phyloP scores from a whole-genome alignment of 176 grass and related monocot genomes.

The Bothriochloa decipiens region DNA sequence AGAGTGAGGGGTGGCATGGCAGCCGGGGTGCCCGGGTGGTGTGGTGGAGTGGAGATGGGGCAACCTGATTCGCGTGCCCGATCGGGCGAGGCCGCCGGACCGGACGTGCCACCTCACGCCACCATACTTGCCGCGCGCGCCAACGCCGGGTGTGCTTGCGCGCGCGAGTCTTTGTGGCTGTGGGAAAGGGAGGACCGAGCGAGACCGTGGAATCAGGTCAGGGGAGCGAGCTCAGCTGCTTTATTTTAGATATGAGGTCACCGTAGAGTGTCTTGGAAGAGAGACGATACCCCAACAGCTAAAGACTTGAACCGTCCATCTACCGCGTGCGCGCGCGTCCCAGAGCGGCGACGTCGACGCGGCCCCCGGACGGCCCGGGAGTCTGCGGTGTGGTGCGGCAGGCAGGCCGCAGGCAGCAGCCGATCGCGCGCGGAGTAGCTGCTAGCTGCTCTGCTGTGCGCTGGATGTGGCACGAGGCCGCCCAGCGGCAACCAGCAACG shows the following conservation, averaged over 20 bases:
- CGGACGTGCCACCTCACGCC: conserved; percentile 75
- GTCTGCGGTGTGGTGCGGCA: too few species aligned
- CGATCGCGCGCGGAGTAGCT: too few species aligned
- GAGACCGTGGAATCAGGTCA: background rate
- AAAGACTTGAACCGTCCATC: conserved; percentile 51
- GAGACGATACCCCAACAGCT: conserved; percentile 67
- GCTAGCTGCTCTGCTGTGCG: too few species aligned
- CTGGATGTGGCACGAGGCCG: too few species aligned
- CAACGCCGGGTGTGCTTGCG: background rate
- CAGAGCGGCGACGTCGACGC: background rate
- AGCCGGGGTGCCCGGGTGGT: background rate
- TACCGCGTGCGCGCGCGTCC: conserved; percentile 5
- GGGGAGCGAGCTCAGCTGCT: background rate
- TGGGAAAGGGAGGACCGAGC: too few species aligned
- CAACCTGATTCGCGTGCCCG: conserved; percentile 62
- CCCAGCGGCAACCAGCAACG: too few species aligned
- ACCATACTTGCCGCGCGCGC: background rate
- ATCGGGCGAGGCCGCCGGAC: too few species aligned
- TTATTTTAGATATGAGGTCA: conserved; percentile 61
- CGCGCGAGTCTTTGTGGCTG: background rate
- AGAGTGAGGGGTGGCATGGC: background rate
- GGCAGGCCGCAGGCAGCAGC: too few species aligned
- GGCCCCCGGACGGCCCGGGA: background rate
- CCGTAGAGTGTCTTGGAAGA: conserved; percentile 95
- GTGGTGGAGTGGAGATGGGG: conserved; percentile 87